Base-by-base conservation (phyloP, 2,329 filamentous ascomycete genomes). In the Endoconidiophora polonica region DNA sequence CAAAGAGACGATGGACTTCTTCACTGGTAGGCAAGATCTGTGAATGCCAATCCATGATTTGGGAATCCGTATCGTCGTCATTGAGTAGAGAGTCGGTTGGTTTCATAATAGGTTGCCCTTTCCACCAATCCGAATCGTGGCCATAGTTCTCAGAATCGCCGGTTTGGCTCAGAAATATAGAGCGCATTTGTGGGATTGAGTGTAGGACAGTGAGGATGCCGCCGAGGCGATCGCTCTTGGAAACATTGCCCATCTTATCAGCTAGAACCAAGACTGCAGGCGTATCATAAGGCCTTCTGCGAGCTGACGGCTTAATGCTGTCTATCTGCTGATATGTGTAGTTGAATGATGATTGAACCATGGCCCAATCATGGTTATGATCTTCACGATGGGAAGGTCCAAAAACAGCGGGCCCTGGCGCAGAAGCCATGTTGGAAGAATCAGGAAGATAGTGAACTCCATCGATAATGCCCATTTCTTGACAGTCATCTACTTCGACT, bases 1-100 rank as follows among this genome's bases (percentile, higher is more conserved):
- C 77, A 65, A 81, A 70, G 4, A 81, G 60, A 12, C 77, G 73
- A 55, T 80, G 77, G 2, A 79, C 55, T 58, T 81, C 77, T 22
- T 76, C 67, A 12, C 29, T 33, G 12, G 29, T 33, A 9, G 29
- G 29, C 29, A 12, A 9, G 29, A 33, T 16, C 37, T 46, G 43
- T 14, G 6, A 23, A n/a, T 29, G 37, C 49, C 49, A 50, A 20
- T 50, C 49, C 26, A 46, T 46, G 9, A 33, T 33, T 33, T 33
- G 29, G 9, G 29, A 33, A 33, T 33, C 29, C 7, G 29, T 33
- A 12, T 33, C 29, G 29, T 33, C 29, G 29, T 33, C 39, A 16
- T 49, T 43, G 26, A 24, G 42, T 40, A 26, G 20, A 5, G n/a
- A 22, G 20, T 43, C 40, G 10, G 7, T 18, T 48, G 10, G 26